Percentiles rank a stretch among this genome's conserved stretches.
Evolutionary conservation across 2,329 filamentous ascomycete species (phyloP).

Genomic region (Cryphonectria radicalis): DNA sequence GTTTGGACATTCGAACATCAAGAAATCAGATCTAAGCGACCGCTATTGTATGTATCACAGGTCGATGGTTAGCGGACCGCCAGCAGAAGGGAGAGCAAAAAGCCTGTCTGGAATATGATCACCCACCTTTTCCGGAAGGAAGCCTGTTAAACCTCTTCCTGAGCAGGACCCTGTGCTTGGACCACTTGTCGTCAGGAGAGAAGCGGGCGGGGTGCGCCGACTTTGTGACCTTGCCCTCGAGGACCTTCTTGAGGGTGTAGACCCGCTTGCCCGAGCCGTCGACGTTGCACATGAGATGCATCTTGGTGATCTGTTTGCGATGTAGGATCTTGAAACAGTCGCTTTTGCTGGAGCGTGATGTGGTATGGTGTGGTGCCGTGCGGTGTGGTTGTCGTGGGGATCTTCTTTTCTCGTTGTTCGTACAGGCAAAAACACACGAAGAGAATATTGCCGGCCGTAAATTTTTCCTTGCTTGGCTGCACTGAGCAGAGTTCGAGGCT

Average conservation of each 20-base stretch:
- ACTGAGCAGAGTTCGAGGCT: neutral
- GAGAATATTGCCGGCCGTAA: slow-evolving; percentile 10
- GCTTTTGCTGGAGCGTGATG: neutral
- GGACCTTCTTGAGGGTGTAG: slow-evolving; percentile 95
- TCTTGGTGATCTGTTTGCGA: slow-evolving; percentile 36
- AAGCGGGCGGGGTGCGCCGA: slow-evolving; percentile 95
- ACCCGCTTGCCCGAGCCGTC: slow-evolving; percentile 81
- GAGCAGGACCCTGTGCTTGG: slow-evolving; percentile 89
- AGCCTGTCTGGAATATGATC: slow-evolving; percentile 6
- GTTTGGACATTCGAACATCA: neutral
- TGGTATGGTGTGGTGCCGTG: slow-evolving; percentile 2
- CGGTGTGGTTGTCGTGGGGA: neutral
- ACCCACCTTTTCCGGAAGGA: slow-evolving; percentile 74
- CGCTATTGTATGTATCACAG: slow-evolving; percentile 2
- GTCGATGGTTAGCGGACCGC: slow-evolving; percentile 20
- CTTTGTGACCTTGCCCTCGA: slow-evolving; percentile 85
- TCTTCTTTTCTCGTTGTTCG: neutral
- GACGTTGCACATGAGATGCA: slow-evolving; percentile 82
- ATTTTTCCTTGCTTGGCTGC: slow-evolving; percentile 3
- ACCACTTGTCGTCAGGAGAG: slow-evolving; percentile 99
- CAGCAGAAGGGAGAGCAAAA: neutral
- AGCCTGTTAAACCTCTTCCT: slow-evolving; percentile 93
- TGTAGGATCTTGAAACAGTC: neutral
- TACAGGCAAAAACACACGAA: neutral
- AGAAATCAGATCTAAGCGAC: neutral